Evolutionary conservation across 1,284 basidiomycete species (phyloP), one percentile per base, ranked within the genome.

Genomic region (Mycena sp.): DNA sequence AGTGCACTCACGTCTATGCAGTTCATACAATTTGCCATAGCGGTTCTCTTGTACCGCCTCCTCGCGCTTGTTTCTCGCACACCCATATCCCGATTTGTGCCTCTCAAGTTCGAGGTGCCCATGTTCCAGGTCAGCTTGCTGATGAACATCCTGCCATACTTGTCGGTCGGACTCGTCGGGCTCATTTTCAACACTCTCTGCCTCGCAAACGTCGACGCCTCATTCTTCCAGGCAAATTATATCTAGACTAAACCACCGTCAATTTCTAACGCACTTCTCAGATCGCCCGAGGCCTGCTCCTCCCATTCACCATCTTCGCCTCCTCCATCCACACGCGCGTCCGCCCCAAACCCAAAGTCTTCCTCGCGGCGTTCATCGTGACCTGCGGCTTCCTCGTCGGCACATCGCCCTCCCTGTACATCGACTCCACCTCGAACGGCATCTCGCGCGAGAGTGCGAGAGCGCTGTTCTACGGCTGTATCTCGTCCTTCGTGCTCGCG

Each of bases 181-280:
- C 79, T 89, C 19, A 77, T 85, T 28, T 89, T 88, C 78, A 88
- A 88, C 70, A 87, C 85, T 0, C 80, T 88, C 14, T 88, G 87
- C 71, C 76, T 89, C 35, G 78, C 85, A 28, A 81, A 83, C 54
- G 87, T 88, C 44, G 86, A 88, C 58, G 86, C 87, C 2, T 83
- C 85, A 0, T 88, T 85, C 73, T 66, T 66, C 52, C 64, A 65
- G 50, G 64, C 26, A 35, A 25, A 54, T 49, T n/a, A 1, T 16
- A 10, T n/a, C n/a, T 26, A 28, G 11, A 17, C n/a, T 29, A 10
- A 29, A 14, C 17, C 30, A 10, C 1, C 14, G 30, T 25, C n/a
- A 10, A 11, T 32, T 38, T 35, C 7, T 28, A 40, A 44, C 25
- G 11, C 17, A 26, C 44, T 38, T 87, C 85, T 72, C 84, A 88